These are phyloP conservation scores for Ophioceras dolichostomum DNA, from an alignment of 2,329 filamentous ascomycete species.

Conservation along the genomic window DNA sequence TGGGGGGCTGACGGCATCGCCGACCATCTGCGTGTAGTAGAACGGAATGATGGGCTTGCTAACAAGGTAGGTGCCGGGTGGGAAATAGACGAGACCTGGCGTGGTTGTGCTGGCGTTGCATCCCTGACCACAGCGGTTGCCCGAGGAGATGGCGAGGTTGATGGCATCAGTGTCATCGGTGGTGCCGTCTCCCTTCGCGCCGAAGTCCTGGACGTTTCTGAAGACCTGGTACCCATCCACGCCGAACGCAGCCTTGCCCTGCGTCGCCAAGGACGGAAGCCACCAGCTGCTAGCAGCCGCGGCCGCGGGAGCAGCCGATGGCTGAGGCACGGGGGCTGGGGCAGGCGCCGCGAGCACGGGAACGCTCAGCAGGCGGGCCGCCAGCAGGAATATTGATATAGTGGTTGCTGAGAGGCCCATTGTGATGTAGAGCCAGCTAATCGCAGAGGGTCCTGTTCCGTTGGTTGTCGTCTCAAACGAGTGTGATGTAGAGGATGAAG, in stretches of 20 bases:
- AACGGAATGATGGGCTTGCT: constrained; percentile 68
- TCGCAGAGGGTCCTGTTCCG: constrained; percentile 2
- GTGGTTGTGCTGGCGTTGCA: constrained; percentile 78
- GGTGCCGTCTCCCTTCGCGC: constrained; percentile 52
- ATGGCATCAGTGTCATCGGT: constrained; percentile 85
- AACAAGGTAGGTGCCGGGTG: constrained; percentile 73
- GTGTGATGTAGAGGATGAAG: no score
- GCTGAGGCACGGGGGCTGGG: constrained; percentile 11
- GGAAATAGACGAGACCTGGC: constrained; percentile 86
- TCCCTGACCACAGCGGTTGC: constrained; percentile 63
- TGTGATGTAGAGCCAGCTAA: constrained; percentile 20
- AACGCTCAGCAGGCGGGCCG: constrained; percentile 26
- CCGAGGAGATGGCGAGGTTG: constrained; percentile 69
- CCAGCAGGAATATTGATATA: constrained; percentile 28
- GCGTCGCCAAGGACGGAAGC: constrained; percentile 53
- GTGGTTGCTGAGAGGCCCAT: constrained; percentile 29
- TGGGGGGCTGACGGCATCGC: constrained; percentile 61
- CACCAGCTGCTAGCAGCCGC: constrained; percentile 46
- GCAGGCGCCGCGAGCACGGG: constrained; percentile 20
- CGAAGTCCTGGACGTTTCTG: constrained; percentile 67
- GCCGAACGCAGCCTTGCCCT: constrained; percentile 56
- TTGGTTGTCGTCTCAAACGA: no score
- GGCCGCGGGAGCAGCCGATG: constrained; percentile 4
- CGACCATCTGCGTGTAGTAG: constrained; percentile 91
- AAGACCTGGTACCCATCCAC: constrained; percentile 54